Evolutionary conservation across 1,284 basidiomycete species (phyloP).

Genomic region (Leccinum huronense): DNA sequence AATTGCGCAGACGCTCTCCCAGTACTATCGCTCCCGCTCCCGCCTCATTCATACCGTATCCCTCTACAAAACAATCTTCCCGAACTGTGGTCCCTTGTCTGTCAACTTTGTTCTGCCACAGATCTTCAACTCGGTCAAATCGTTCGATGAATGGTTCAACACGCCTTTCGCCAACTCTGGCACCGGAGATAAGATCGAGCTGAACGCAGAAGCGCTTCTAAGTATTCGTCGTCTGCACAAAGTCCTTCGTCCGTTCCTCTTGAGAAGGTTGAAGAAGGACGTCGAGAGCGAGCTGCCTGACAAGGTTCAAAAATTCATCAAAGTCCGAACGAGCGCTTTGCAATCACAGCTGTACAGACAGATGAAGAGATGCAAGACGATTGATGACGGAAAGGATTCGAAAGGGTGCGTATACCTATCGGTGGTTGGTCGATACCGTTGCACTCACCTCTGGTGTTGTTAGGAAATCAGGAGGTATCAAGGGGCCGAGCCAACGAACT

Average conservation of each 20-base stretch:
- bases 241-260: slow-evolving; percentile 95
- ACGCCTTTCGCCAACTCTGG: slow-evolving; percentile 99
- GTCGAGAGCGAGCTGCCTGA: slow-evolving; percentile 97
- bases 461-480: slow-evolving; percentile 73
- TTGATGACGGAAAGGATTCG: slow-evolving; percentile 80
- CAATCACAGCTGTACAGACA: slow-evolving; percentile 96
- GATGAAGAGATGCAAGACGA: slow-evolving; percentile 97
- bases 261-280: slow-evolving; percentile 97
- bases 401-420: slow-evolving; percentile 51
- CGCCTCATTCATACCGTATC: slow-evolving; percentile 95
- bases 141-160: slow-evolving; percentile 99
- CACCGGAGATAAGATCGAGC: slow-evolving; percentile 93
- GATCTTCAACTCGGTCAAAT: slow-evolving; percentile 99
- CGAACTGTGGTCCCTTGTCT: slow-evolving; percentile 93
- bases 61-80: slow-evolving; percentile 99
- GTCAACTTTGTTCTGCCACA: slow-evolving; percentile 95
- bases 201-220: slow-evolving; percentile 99
- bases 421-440: background rate
- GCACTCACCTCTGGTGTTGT: slow-evolving; percentile 9
- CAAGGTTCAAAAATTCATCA: slow-evolving; percentile 99
- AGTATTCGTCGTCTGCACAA: slow-evolving; percentile 99
- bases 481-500: slow-evolving; percentile 93
- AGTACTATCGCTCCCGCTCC: slow-evolving; percentile 91
- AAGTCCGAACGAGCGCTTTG: slow-evolving; percentile 95
- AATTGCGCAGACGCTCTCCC: slow-evolving; percentile 89